These are phyloP conservation scores for Solanum stenotomum DNA, from an alignment of 257 asterid species.

Conservation along the genomic window DNA sequence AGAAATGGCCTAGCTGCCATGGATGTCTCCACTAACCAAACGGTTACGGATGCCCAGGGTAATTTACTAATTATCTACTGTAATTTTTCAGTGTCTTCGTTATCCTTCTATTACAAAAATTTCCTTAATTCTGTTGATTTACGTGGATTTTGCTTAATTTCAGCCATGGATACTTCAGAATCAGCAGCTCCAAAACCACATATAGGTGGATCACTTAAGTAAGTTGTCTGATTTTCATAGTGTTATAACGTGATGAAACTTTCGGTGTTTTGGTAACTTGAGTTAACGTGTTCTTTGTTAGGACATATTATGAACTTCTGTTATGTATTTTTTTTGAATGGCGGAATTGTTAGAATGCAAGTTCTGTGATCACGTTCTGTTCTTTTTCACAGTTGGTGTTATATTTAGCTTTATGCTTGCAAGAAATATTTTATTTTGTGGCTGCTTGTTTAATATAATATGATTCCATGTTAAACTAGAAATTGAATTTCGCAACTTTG, in stretches of 20 bases:
- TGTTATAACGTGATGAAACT: background rate
- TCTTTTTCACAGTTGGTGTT: no score
- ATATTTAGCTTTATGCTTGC: no score
- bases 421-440: no score
- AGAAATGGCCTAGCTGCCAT: conserved; percentile 23
- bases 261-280: background rate
- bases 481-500: no score
- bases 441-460: no score
- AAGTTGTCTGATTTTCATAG: background rate
- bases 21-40: conserved; percentile 17
- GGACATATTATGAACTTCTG: background rate
- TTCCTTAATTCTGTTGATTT: background rate
- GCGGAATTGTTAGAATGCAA: no score
- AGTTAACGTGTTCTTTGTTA: background rate
- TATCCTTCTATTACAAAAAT: background rate
- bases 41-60: conserved; percentile 24
- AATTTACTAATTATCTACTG: background rate
- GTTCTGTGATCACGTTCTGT: no score
- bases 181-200: conserved; percentile 14
- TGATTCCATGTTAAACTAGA: no score
- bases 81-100: background rate
- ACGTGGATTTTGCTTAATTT: background rate
- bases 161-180: conserved; percentile 63
- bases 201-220: conserved; percentile 24
- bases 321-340: no score